A percentile compares a stretch with the other conserved stretches of the same genome.
Conservation (phyloP, 129 eudicot species). For the Sambucus nigra region DNA sequence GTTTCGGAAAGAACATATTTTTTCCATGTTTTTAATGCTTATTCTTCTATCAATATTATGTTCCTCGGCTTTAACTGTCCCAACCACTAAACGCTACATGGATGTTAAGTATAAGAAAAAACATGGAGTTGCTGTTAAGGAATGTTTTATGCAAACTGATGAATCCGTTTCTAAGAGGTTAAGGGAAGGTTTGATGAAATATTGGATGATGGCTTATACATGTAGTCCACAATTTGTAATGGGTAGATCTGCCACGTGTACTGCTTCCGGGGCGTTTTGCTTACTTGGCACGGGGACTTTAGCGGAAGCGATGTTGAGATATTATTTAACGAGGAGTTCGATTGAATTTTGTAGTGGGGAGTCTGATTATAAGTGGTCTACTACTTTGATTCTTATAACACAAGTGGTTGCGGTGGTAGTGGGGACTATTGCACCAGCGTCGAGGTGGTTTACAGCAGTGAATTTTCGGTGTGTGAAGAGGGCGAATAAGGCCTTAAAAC, state of each 20-base stretch:
- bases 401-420: constrained; percentile 37
- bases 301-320: constrained; percentile 28
- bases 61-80: constrained; percentile 43
- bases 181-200: constrained; percentile 24
- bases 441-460: constrained; percentile 47
- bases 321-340: constrained; percentile 29
- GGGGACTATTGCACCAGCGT: constrained; percentile 60
- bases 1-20: constrained; percentile 32
- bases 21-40: constrained; percentile 40
- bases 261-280: constrained; percentile 51
- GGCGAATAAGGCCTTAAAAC: constrained; percentile 13
- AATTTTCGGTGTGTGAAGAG: constrained; percentile 31
- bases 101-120: constrained; percentile 33
- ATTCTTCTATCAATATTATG: constrained; percentile 33
- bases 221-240: constrained; percentile 53
- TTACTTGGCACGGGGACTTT: constrained; percentile 27
- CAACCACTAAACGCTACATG: constrained; percentile 39
- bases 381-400: constrained; percentile 25
- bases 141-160: constrained; percentile 17
- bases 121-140: constrained; percentile 26
- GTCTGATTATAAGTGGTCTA: constrained; percentile 53
- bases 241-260: constrained; percentile 45
- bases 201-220: constrained; percentile 60
- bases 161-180: constrained; percentile 15
- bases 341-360: constrained; percentile 32